Evolutionary conservation across 345 rosid species (phyloP).

Genomic region (Eucalyptus pauciflora): DNA sequence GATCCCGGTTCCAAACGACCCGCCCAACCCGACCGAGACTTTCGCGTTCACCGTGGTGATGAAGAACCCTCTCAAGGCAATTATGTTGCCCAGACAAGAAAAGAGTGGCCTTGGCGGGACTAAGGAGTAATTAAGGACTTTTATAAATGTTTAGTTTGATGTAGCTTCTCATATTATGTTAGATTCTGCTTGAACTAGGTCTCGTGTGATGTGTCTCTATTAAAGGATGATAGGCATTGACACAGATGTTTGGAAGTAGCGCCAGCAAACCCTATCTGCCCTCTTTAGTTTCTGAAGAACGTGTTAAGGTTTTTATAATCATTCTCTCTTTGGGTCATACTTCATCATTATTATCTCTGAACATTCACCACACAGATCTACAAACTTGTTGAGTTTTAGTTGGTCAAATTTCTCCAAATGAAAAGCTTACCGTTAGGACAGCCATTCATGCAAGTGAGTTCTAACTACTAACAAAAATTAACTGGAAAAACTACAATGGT

Average conservation of each 20-base stretch:
- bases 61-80: slow-evolving; percentile 80
- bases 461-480: fast-evolving
- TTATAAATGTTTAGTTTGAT: neutral
- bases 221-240: neutral
- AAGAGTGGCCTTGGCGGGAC: neutral
- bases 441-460: neutral
- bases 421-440: neutral
- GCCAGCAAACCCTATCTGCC: neutral
- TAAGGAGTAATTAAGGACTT: neutral
- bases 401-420: neutral
- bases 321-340: neutral
- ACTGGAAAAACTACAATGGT: neutral
- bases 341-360: neutral
- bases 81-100: slow-evolving; percentile 33
- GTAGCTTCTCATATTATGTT: neutral
- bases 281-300: neutral
- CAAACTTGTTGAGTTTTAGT: neutral
- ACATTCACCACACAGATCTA: neutral
- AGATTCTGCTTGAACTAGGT: neutral
- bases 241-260: neutral
- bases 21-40: slow-evolving; percentile 81
- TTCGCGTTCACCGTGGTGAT: slow-evolving; percentile 88
- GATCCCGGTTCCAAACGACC: slow-evolving; percentile 43
- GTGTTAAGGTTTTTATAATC: neutral
- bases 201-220: neutral